Base-by-base conservation (phyloP, 2,329 filamentous ascomycete genomes). In the Lasiodiplodia gonubiensis region DNA sequence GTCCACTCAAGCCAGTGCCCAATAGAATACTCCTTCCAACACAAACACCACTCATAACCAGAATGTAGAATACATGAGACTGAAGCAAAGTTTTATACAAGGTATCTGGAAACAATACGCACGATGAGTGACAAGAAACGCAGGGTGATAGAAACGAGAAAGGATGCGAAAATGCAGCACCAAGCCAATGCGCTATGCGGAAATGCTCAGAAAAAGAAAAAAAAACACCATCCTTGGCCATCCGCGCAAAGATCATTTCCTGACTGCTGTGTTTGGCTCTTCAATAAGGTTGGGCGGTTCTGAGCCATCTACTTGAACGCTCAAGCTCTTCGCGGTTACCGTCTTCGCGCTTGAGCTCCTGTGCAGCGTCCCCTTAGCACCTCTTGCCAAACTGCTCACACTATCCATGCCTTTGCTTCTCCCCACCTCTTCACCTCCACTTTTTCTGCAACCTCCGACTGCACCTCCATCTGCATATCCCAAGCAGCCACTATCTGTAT, bases 341-440 rank as follows among this genome's bases (percentile, higher is more conserved):
- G 52, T 66, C 42, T 37, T 53, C 16, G 52, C 52, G 16, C 39
- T 66, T 4, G 30, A 35, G 52, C 64, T 66, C n/a, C 64, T 66
- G 27, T 66, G 52, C 1, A 66, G 33, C 14, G 64, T 42, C 8
- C 6, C 42, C 7, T 57, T 39, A 10, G 57, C 64, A 14, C 52
- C 52, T 4, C 18, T 33, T 12, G 64, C 39, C 23, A 57, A 21
- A 5, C 39, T 49, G n/a, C 37, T 25, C 27, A 16, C 33, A n/a
- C 51, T 27, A 16, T 54, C 48, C n/a, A 39, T 11, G 11, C 18
- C 37, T 14, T 60, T 67, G 6, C 30, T 48, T 33, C 25, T 51
- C 16, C 54, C 46, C 11, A 12, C 35, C 27, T 16, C 53, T n/a
- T 48, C 12, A 30, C 10, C 39, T 11, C 25, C 63, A 7, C 4